Conservation (phyloP, 805 yeast species). For the Starmerella vitae region DNA sequence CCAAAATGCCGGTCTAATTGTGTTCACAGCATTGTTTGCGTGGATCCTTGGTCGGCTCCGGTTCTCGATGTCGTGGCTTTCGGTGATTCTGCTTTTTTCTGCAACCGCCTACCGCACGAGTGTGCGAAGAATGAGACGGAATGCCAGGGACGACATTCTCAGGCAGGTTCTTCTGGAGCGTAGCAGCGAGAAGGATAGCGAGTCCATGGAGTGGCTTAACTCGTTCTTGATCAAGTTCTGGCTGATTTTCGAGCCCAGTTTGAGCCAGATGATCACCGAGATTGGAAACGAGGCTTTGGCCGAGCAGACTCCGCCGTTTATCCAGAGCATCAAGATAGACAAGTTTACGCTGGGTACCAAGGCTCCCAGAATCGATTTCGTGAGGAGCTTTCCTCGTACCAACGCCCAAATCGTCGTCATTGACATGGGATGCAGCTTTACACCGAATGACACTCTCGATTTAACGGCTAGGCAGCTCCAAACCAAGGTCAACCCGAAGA, state of each 20-base stretch:
- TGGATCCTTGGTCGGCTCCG: conserved; percentile 68
- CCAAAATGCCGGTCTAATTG: conserved; percentile 65
- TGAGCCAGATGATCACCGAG: conserved; percentile 72
- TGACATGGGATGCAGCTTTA: conserved; percentile 92
- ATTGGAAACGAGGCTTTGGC: conserved; percentile 77
- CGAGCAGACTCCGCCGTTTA: conserved; percentile 68
- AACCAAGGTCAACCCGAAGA: conserved; percentile 69
- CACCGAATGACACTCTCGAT: conserved; percentile 82
- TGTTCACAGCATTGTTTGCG: conserved; percentile 55
- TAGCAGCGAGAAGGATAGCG: conserved; percentile 70
- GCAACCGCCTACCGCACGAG: conserved; percentile 71
- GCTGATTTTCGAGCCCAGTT: conserved; percentile 78
- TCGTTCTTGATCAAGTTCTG: conserved; percentile 81
- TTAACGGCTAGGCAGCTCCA: conserved; percentile 72
- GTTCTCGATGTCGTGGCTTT: conserved; percentile 69
- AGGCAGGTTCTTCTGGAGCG: conserved; percentile 69
- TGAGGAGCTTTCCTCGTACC: conserved; percentile 82
- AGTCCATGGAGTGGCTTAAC: conserved; percentile 92
- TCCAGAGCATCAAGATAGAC: conserved; percentile 74
- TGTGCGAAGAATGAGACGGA: conserved; percentile 61
- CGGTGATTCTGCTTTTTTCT: conserved; percentile 49
- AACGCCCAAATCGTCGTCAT: conserved; percentile 85
- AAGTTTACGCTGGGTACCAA: conserved; percentile 86
- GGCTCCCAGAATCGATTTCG: conserved; percentile 85
- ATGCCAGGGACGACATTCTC: conserved; percentile 65